Conservation (phyloP, 257 asterid species). For the Petunia secreta region DNA sequence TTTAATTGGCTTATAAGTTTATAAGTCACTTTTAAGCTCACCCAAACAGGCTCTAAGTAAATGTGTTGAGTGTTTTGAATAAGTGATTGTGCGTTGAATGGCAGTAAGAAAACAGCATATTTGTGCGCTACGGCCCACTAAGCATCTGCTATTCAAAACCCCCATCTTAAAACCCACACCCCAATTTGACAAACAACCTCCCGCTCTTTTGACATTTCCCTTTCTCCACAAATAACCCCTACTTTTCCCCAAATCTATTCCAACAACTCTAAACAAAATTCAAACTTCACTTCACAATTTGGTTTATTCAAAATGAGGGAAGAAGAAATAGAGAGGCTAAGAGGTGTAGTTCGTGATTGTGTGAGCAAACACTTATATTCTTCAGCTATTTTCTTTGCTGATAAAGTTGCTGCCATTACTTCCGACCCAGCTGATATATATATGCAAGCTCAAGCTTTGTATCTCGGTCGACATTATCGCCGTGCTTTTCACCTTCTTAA, state of each 20-base stretch:
- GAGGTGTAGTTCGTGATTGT: conserved; percentile 94
- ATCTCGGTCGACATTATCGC: conserved; percentile 91
- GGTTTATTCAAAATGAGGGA: conserved; percentile 59
- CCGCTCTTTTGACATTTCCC: conserved; percentile 52
- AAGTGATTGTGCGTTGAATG: too few relatives aligned
- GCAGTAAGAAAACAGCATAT: too few relatives aligned
- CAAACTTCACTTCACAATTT: neutral
- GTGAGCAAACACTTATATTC: conserved; percentile 97
- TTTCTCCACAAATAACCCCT: neutral
- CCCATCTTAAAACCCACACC: neutral
- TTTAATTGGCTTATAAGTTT: too few relatives aligned
- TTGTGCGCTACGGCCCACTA: too few relatives aligned
- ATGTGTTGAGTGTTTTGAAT: too few relatives aligned
- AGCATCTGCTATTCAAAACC: neutral
- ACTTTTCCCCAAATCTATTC: neutral
- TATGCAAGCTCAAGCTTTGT: conserved; percentile 99
- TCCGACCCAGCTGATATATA: conserved; percentile 95
- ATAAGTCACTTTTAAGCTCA: too few relatives aligned
- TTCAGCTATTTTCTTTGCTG: conserved; percentile 96
- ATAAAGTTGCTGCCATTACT: conserved; percentile 96
- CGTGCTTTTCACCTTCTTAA: conserved; percentile 96
- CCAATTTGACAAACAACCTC: conserved; percentile 31
- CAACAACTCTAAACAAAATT: neutral
- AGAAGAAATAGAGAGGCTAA: conserved; percentile 83
- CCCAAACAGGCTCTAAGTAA: too few relatives aligned